phyloP scores from a whole-genome alignment of 768 basidiomycete species.

The Pholiota molesta region DNA sequence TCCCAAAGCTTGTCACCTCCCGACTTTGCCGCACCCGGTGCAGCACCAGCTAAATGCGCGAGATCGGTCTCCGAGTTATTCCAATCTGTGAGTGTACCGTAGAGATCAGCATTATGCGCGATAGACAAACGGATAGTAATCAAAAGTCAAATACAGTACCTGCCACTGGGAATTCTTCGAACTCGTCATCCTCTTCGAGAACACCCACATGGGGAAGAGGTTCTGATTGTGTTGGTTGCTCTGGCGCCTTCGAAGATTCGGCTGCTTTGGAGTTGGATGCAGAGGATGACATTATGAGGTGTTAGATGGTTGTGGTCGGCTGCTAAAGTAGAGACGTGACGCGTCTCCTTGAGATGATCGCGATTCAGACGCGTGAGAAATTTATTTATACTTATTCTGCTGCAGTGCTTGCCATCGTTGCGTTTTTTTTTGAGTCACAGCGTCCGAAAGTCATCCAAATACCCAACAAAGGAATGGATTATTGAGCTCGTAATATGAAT shows the following conservation, averaged over 20 bases:
- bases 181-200: conserved; percentile 97
- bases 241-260: conserved; percentile 39
- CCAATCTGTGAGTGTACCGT: conserved; percentile 61
- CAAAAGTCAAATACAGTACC: conserved; percentile 47
- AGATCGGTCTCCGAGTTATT: conserved; percentile 84
- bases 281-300: conserved; percentile 35
- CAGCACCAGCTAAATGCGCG: conserved; percentile 73
- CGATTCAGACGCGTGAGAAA: conserved; percentile 27
- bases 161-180: conserved; percentile 89
- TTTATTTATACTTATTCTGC: too few relatives aligned
- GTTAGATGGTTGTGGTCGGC: conserved; percentile 11
- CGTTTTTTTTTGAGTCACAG: not conserved
- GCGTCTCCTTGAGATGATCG: conserved; percentile 27
- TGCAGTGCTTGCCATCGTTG: not conserved
- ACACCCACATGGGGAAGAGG: conserved; percentile 74
- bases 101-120: not conserved
- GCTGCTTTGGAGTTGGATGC: conserved; percentile 51
- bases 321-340: conserved; percentile 23
- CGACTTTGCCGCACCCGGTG: conserved; percentile 75
- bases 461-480: not conserved
- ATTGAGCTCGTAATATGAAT: not conserved
- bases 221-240: conserved; percentile 48
- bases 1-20: conserved; percentile 96
- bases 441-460: not conserved
- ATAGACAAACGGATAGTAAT: conserved; percentile 1